Evolutionary conservation across 1,139 yeast genomes (phyloP), one percentile per base, ranked within the genome.

Genomic region (Hansenula anomala): DNA sequence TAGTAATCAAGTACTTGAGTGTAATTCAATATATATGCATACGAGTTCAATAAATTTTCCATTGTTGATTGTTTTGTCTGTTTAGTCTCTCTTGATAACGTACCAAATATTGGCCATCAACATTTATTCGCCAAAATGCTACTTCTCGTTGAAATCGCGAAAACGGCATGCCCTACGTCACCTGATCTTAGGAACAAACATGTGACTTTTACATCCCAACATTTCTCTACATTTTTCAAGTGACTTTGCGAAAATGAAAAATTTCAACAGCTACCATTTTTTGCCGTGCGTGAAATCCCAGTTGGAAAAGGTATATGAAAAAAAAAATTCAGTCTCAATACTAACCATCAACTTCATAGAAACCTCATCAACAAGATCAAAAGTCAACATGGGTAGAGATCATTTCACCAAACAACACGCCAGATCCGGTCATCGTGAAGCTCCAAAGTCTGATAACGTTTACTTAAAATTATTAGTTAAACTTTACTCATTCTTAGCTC

Each of bases 401-500:
- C 95, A 87, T 80, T 79, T 86, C 74, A 71, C 81, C 71, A 90
- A 89, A 75, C 97, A 89, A 76, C 98, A 92, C 84, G 79, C 78
- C 69, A 87, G 90, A 77, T 76, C 83, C 61, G 84, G 96, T 73
- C 95, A 88, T 87, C 90, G 99, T 79, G 76, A 84, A 67, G 97
- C 97, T 73, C 99, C 98, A 76, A 89, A 89, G 81, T 90, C 97
- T 59, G 96, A 92, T 78, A 94, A 92, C 71, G 96, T 90, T 75
- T 92, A 94, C 96, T 80, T 92, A 78, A 85, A 84, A 75, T 75
- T 92, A 69, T 84, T 92, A 75, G 98, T 92, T 71, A 90, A 90
- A 83, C 80, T 92, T 64, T 92, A 90, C 87, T 75, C 97, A 67
- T 94, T 88, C 95, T 81, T 92, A 75, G 97, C 97, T 77, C 97